Base-by-base conservation (phyloP, 257 asterid species). In the Catharanthus roseus region DNA sequence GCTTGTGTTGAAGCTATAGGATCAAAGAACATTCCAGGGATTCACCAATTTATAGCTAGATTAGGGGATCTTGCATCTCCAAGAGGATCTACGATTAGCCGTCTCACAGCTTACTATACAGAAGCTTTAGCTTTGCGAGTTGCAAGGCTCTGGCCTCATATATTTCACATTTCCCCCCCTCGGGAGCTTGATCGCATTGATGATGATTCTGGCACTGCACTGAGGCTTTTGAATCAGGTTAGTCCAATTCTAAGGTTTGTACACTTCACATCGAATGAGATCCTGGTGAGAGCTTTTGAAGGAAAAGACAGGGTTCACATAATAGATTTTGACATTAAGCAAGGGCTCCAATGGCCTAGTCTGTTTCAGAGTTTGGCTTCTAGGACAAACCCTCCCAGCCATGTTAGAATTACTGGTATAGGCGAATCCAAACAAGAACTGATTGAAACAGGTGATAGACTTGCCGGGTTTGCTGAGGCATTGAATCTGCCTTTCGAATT, bases 1-100 rank as follows among this genome's bases (percentile, higher is more conserved):
- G 80, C 86, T 69, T 91, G 98, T 75, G 89, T 77, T 8, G 98
- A 92, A 53, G 97, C 92, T 69, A 83, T 95, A 5, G 76, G 86
- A 56, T 74, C 79, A 0, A 91, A 73, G 66, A 88, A 95, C 80
- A 69, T 90, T 24, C 74, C 95, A 5, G 82, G 82, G 0, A 61
- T 86, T 11, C 85, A 82, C 78, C 95, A 88, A 73, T 83, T 84
- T 73, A 85, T 95, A 13, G 86, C 87, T 26, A 86, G 96, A 68
- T 84, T 95, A 3, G 99, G 99, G 4, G 92, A 88, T 76, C 91
- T 89, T n/a, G 96, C 98, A 29, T 95, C 98, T 44, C 98, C 98
- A 0, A 80, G 82, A 23, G 96, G 96, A 57, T 82, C 97, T 44
- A 82, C 95, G 0, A 67, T 91, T 1, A 90, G 85, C 75, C 96